Percentiles rank a stretch among this genome's conserved stretches.
These are phyloP conservation scores for Gonium pectorale DNA, from an alignment of 139 green algal genomes.

Conservation along the genomic window DNA sequence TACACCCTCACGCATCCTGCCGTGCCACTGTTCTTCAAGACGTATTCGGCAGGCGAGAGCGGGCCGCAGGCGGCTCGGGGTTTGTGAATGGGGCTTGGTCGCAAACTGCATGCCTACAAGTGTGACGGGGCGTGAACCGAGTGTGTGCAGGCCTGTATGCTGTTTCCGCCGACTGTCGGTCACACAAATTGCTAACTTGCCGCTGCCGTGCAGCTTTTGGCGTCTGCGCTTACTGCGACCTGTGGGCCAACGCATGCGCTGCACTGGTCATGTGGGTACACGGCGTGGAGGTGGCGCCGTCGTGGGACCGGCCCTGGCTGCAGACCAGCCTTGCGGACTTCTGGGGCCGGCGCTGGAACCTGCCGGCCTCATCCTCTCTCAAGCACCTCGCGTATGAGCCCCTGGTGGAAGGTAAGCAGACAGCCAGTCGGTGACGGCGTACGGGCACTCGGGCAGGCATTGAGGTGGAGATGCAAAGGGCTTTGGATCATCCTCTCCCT, in stretches of 20 bases:
- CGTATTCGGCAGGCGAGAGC: constrained; percentile 44
- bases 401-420: constrained; percentile 28
- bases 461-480: too few relatives aligned
- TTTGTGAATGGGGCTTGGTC: too few relatives aligned
- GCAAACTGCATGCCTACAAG: too few relatives aligned
- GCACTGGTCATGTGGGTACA: constrained; percentile 43
- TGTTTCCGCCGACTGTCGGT: too few relatives aligned
- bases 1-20: constrained; percentile 19
- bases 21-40: constrained; percentile 46
- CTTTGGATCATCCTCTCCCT: too few relatives aligned
- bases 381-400: constrained; percentile 50
- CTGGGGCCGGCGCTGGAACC: constrained; percentile 53
- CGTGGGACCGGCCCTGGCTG: constrained; percentile 57
- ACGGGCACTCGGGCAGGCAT: too few relatives aligned
- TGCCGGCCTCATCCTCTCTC: constrained; percentile 44
- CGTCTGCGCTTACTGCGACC: constrained; percentile 45
- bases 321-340: constrained; percentile 54
- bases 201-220: constrained; percentile 48
- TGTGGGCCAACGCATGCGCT: constrained; percentile 52
- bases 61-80: too few relatives aligned
- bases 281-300: constrained; percentile 32
- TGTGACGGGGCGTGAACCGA: too few relatives aligned
- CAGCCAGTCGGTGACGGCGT: too few relatives aligned
- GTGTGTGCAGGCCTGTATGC: too few relatives aligned
- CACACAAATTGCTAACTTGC: too few relatives aligned